Evolutionary conservation across 768 basidiomycete genomes (phyloP).

Genomic region (Melanogaster broomeanus): DNA sequence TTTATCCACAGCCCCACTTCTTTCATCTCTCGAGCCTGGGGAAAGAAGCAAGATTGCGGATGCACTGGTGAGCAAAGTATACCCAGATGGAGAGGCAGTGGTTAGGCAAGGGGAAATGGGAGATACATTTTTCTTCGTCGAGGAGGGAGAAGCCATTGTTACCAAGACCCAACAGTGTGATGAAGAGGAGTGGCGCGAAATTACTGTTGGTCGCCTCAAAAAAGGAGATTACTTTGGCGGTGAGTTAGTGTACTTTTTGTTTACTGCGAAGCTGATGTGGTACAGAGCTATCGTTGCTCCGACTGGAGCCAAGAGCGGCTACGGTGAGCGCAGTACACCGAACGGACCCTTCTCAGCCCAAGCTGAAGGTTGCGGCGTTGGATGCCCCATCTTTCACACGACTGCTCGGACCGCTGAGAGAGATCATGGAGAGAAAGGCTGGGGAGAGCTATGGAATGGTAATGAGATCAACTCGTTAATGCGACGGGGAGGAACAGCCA

Average conservation of each 20-base stretch:
- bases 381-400: slow-evolving; percentile 94
- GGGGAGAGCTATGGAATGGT: slow-evolving; percentile 64
- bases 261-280: slow-evolving; percentile 6
- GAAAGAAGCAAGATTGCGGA: slow-evolving; percentile 98
- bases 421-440: slow-evolving; percentile 91
- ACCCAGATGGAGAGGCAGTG: slow-evolving; percentile 83
- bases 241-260: slow-evolving; percentile 35
- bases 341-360: slow-evolving; percentile 47
- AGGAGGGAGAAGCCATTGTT: slow-evolving; percentile 88
- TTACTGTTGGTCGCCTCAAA: slow-evolving; percentile 71
- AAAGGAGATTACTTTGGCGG: slow-evolving; percentile 99
- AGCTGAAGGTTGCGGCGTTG: slow-evolving; percentile 90
- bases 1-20: slow-evolving; percentile 84
- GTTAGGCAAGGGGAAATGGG: slow-evolving; percentile 94
- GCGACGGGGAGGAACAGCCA: too few species aligned
- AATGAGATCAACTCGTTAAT: slow-evolving; percentile 35
- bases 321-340: slow-evolving; percentile 80
- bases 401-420: slow-evolving; percentile 86
- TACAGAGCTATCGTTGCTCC: slow-evolving; percentile 87
- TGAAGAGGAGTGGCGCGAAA: slow-evolving; percentile 59
- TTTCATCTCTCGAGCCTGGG: slow-evolving; percentile 81
- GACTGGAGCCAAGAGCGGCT: slow-evolving; percentile 90
- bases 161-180: slow-evolving; percentile 70
- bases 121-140: slow-evolving; percentile 97
- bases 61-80: slow-evolving; percentile 82